A percentile compares a stretch with the other conserved stretches of the same genome.
phyloP scores from a whole-genome alignment of 768 basidiomycete genomes.

The Panellus pusillus region DNA sequence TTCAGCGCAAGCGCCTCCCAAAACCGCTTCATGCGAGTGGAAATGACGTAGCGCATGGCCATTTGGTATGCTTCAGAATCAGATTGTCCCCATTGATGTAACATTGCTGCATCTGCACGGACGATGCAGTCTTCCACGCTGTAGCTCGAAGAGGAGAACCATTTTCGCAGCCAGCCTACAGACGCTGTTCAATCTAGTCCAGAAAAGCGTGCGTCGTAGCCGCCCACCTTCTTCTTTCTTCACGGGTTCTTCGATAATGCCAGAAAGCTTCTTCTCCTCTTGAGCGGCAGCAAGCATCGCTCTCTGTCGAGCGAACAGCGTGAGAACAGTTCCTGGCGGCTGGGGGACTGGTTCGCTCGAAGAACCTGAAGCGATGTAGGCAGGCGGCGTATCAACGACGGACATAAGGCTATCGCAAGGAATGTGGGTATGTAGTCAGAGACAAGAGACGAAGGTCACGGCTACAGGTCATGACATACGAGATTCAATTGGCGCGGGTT shows the following conservation, averaged over 20 bases:
- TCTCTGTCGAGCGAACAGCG: not conserved
- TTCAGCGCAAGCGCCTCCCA: constrained; percentile 2
- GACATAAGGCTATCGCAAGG: too few species aligned
- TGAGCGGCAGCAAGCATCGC: constrained; percentile 1
- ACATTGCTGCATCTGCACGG: constrained; percentile 1
- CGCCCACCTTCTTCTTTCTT: not conserved
- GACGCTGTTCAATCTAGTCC: not conserved
- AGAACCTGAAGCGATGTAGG: too few species aligned
- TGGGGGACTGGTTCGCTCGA: too few species aligned
- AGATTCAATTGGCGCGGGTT: too few species aligned
- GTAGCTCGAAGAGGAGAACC: not conserved
- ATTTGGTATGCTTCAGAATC: constrained; percentile 1
- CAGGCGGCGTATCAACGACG: too few species aligned
- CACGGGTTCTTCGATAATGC: not conserved
- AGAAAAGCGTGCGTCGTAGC: not conserved
- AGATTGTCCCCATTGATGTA: not conserved
- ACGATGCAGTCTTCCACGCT: constrained; percentile 1
- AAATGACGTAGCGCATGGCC: constrained; percentile 5
- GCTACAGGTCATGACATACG: too few species aligned
- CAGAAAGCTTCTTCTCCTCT: constrained; percentile 1
- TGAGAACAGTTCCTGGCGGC: too few species aligned
- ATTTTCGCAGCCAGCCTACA: not conserved
- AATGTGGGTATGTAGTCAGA: too few species aligned
- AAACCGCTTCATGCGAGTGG: constrained; percentile 1
- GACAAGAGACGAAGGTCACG: too few species aligned